These are phyloP conservation scores for Microdochium bolleyi DNA, from an alignment of 2,329 filamentous ascomycete genomes.

Conservation along the genomic window DNA sequence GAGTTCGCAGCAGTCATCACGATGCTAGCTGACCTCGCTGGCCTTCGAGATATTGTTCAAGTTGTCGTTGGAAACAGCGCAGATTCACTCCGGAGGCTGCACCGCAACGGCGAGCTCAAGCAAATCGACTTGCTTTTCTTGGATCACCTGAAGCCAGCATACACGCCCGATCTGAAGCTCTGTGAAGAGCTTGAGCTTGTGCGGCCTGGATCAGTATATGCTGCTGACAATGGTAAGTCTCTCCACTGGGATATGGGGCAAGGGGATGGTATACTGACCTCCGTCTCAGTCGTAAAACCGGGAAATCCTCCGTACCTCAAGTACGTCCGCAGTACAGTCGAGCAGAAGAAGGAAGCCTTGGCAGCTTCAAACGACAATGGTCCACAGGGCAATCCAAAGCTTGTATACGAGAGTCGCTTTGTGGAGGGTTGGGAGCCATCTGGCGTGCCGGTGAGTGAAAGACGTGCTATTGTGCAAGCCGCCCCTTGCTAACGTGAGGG, in stretches of 20 bases:
- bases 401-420: slow-evolving; percentile 59
- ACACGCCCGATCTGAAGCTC: slow-evolving; percentile 66
- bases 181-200: slow-evolving; percentile 65
- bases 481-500: slow-evolving; percentile 9
- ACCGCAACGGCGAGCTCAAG: slow-evolving; percentile 40
- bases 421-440: slow-evolving; percentile 61
- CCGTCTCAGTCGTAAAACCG: slow-evolving; percentile 50
- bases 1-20: slow-evolving; percentile 65
- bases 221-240: slow-evolving; percentile 51
- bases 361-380: slow-evolving; percentile 18
- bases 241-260: neutral
- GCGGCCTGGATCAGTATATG: slow-evolving; percentile 51
- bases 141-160: slow-evolving; percentile 74
- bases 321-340: slow-evolving; percentile 59
- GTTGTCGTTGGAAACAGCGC: slow-evolving; percentile 64
- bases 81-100: slow-evolving; percentile 53
- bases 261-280: neutral
- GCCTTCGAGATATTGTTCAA: slow-evolving; percentile 60
- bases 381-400: slow-evolving; percentile 48
- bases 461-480: neutral
- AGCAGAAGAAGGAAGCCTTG: slow-evolving; percentile 46
- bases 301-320: slow-evolving; percentile 64
- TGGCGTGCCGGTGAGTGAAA: slow-evolving; percentile 49
- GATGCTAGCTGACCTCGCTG: slow-evolving; percentile 65
- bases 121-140: slow-evolving; percentile 68